A percentile compares a stretch with the other conserved stretches of the same genome.
These are phyloP conservation scores for Thelonectria rubi DNA, from an alignment of 2,329 filamentous ascomycete species.

Conservation along the genomic window DNA sequence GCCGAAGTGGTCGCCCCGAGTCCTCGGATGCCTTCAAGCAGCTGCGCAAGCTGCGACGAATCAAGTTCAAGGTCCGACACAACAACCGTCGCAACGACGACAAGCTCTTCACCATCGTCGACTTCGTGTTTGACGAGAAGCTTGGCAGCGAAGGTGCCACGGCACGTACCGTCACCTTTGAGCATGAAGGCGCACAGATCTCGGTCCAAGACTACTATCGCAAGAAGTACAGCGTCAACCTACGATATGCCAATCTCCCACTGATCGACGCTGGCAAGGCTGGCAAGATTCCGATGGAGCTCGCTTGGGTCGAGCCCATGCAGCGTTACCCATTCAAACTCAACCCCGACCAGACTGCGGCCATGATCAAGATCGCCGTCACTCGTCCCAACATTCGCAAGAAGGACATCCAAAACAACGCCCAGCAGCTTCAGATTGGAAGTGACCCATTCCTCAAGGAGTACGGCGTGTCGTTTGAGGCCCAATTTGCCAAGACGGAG, in stretches of 20 bases:
- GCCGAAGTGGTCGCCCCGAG: constrained; percentile 38
- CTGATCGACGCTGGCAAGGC: constrained; percentile 65
- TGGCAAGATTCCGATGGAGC: constrained; percentile 69
- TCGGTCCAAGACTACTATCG: constrained; percentile 65
- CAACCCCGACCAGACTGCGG: constrained; percentile 70
- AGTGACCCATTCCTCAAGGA: constrained; percentile 75
- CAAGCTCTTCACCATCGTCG: constrained; percentile 62
- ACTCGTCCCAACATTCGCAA: constrained; percentile 77
- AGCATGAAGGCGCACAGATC: constrained; percentile 56
- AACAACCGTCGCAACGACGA: constrained; percentile 53
- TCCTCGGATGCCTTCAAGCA: constrained; percentile 63
- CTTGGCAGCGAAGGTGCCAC: constrained; percentile 58
- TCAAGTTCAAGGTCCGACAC: constrained; percentile 67
- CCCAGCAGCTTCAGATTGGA: constrained; percentile 71
- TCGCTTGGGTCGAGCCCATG: constrained; percentile 61
- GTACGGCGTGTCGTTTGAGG: constrained; percentile 78
- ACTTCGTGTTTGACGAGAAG: constrained; percentile 58
- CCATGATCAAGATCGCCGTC: constrained; percentile 95
- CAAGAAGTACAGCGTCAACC: constrained; percentile 61
- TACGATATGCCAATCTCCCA: constrained; percentile 61
- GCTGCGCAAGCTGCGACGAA: constrained; percentile 61
- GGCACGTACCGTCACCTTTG: constrained; percentile 65
- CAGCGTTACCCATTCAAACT: constrained; percentile 73
- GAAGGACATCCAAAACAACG: constrained; percentile 63
- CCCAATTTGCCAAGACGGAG: constrained; percentile 70